phyloP scores from a whole-genome alignment of 2,329 filamentous ascomycete genomes.

The Aspergillus candidus region DNA sequence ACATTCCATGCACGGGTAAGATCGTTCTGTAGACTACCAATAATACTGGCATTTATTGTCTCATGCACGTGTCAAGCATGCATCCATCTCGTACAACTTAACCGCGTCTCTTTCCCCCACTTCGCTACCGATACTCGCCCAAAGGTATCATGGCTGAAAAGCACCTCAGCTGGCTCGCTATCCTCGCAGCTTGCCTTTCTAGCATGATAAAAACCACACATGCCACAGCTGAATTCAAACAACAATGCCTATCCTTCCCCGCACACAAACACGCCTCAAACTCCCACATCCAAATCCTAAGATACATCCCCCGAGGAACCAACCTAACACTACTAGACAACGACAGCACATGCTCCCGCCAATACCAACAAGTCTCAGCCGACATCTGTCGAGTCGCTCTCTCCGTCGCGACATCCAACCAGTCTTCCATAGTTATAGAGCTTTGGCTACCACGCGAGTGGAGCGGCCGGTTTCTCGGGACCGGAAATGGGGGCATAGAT shows the following conservation, averaged over 20 bases:
- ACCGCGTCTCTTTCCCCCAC: no score
- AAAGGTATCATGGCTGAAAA: no score
- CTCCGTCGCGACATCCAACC: background rate
- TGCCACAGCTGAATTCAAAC: no score
- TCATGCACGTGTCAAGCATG: background rate
- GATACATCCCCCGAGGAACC: background rate
- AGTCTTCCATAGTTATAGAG: conserved; percentile 2
- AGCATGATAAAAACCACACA: no score
- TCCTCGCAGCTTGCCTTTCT: no score
- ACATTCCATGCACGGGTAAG: no score
- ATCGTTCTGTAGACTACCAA: no score
- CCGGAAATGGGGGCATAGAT: conserved; percentile 7
- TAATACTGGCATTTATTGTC: no score
- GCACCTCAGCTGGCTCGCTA: no score
- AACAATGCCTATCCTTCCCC: background rate
- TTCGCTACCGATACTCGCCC: no score
- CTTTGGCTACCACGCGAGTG: conserved; percentile 6
- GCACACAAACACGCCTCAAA: background rate
- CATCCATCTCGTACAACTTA: background rate
- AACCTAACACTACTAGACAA: background rate
- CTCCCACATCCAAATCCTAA: background rate
- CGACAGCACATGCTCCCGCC: background rate
- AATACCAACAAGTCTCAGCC: background rate
- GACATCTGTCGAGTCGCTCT: conserved; percentile 1
- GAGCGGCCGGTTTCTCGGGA: conserved; percentile 4